These are phyloP conservation scores for Talaromyces thailandensis DNA, from an alignment of 495 filamentous ascomycete species.

Conservation along the genomic window DNA sequence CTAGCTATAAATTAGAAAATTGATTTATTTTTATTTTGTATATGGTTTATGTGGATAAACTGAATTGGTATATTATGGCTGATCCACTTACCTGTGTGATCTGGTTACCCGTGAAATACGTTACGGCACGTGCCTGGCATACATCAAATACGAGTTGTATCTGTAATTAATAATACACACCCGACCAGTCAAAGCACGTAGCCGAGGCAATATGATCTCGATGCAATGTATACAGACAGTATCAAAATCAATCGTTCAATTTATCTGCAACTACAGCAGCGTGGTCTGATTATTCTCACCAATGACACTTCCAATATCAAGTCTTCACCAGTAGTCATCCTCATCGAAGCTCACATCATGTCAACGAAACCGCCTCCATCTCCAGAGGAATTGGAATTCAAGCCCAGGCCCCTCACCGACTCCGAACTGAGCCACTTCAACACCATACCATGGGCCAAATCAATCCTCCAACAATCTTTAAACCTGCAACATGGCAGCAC, in stretches of 20 bases:
- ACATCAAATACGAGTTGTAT: background rate
- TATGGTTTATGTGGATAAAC: background rate
- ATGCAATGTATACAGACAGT: too few relatives aligned
- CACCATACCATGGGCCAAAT: conserved; percentile 1
- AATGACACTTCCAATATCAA: background rate
- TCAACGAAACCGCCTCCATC: background rate
- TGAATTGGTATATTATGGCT: too few relatives aligned
- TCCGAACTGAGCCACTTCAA: conserved; percentile 1
- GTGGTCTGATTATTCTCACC: too few relatives aligned
- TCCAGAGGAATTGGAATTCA: background rate
- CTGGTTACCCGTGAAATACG: too few relatives aligned
- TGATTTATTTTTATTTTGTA: background rate
- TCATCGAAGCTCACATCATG: background rate
- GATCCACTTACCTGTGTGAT: too few relatives aligned
- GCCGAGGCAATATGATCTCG: too few relatives aligned
- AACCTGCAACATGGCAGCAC: background rate
- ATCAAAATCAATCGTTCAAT: too few relatives aligned
- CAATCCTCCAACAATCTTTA: background rate
- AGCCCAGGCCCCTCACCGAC: background rate
- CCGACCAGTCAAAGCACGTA: background rate
- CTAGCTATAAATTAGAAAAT: background rate
- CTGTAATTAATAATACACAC: background rate
- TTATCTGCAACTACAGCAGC: too few relatives aligned
- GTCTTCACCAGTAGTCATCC: background rate
- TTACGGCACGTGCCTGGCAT: background rate